Base-by-base conservation (phyloP, 495 filamentous ascomycete genomes). In the Aspergillus bridgeri region DNA sequence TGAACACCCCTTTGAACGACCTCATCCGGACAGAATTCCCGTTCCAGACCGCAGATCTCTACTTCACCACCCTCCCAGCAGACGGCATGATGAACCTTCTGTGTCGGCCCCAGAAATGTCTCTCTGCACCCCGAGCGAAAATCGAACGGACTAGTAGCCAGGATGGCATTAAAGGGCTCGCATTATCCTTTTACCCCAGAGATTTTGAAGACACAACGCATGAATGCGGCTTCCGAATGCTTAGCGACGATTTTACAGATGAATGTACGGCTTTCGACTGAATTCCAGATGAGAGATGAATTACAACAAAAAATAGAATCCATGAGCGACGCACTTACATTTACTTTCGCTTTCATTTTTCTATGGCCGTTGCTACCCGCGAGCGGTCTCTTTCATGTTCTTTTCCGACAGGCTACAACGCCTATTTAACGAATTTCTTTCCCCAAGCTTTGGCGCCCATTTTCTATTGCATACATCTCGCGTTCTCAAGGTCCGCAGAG, bases 21-120 rank as follows among this genome's bases (percentile, higher is more conserved):
- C 64, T 18, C 52, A 60, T 5, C 51, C 65, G 19, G 73, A 75
- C 15, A 64, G 70, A 22, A 67, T 64, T 24, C 65, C 73, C 13
- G 68, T 69, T 27, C 23, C 60, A 24, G 48, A 59, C 45, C 69
- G 66, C n/a, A 63, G 71, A 13, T 58, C 47, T 19, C 53, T 66
- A 13, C 42, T 63, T 18, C 56, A 61, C 42, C 56, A 61, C 42
- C 60, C 60, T 22, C 9, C 56, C 42, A 50, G 50, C 38, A 52
- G 56, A 33, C 58, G 23, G 21, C 60, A 58, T 51, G 55, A 60
- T 17, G 60, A 63, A 25, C 55, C 63, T 9, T 53, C 48, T 13
- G 54, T 51, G 21, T 48, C 57, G 20, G 51, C 43, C 24, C 23
- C 49, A 17, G 60, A 58, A 24, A 29, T 63, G 21, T 47, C 57